phyloP scores from a whole-genome alignment of 495 filamentous ascomycete species.

The Xylaria telfairii region DNA sequence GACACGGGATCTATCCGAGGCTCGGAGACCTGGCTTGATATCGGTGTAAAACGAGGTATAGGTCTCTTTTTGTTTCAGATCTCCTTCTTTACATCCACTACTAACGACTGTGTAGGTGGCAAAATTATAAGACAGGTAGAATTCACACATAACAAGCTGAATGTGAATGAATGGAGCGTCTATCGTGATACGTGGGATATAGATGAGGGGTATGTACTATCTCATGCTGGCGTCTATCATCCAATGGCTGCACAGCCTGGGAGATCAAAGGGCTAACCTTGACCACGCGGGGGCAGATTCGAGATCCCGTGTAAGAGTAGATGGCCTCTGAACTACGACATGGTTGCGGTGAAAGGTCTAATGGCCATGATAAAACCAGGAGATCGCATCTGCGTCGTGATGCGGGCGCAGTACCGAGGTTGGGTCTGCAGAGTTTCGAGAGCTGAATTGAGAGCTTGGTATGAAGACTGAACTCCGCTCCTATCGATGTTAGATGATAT shows the following conservation, averaged over 20 bases:
- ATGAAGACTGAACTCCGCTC: neutral
- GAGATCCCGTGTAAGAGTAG: neutral
- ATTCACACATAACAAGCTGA: conserved; percentile 1
- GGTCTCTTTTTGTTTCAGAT: neutral
- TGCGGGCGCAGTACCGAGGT: neutral
- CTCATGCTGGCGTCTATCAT: neutral
- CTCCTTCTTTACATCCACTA: neutral
- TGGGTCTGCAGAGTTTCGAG: conserved; percentile 3
- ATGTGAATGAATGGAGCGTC: neutral
- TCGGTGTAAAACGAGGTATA: neutral
- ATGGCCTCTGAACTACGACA: neutral
- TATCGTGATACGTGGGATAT: neutral
- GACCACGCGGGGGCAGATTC: neutral
- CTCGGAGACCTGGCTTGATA: neutral
- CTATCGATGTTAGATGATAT: neutral
- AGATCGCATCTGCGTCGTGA: conserved; percentile 3
- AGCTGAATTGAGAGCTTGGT: neutral
- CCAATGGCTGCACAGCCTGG: too few relatives aligned
- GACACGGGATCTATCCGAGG: conserved; percentile 6
- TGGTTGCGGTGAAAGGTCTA: neutral
- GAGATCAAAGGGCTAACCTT: neutral
- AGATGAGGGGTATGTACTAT: conserved; percentile 1
- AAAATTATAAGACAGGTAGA: neutral
- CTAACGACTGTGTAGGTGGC: neutral
- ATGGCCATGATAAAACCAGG: neutral